Evolutionary conservation across 768 basidiomycete genomes (phyloP), one percentile per base, ranked within the genome.

Genomic region (Lentinula lateritia): DNA sequence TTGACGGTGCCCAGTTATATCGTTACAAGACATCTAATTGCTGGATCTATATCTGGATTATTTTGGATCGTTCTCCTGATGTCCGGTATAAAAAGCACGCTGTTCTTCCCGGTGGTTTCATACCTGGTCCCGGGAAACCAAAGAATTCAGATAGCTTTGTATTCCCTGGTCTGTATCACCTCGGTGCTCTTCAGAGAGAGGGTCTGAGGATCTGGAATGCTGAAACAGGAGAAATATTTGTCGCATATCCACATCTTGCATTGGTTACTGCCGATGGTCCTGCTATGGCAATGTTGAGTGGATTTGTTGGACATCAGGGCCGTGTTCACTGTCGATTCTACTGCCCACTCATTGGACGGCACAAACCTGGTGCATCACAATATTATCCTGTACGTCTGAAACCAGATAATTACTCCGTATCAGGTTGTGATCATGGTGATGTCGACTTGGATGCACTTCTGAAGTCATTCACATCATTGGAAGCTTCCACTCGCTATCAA

Each of bases 1-100:
- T 77, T 10, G 74, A 81, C 54, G 76, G 79, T 0, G 72, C 74
- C 0, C 79, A 81, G 61, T 70, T 81, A 5, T 78, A 78, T 61
- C 59, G 58, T 8, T 66, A 67, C 62, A 79, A 78, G 62, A 48
- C 16, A 6, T 71, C 75, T 8, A 66, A 68, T 34, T 68, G 67
- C 16, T 75, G 74, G n/a, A n/a, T n/a, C n/a, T n/a, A n/a, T n/a
- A n/a, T n/a, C n/a, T n/a, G n/a, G 72, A 58, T 80, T 0, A 48
- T 80, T 0, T 10, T 74, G 0, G 70, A 77, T 63, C 58, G 73
- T 1, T 32, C 62, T 0, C 79, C 74, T 0, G 65, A 68, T 12
- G 15, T 55, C 6, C 65, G 69, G n/a, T n/a, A n/a, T n/a, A n/a
- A n/a, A n/a, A n/a, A n/a, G n/a, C n/a, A n/a, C n/a, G n/a, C n/a